phyloP scores from a whole-genome alignment of 2,329 filamentous ascomycete species.

The Aureobasidium namibiae region DNA sequence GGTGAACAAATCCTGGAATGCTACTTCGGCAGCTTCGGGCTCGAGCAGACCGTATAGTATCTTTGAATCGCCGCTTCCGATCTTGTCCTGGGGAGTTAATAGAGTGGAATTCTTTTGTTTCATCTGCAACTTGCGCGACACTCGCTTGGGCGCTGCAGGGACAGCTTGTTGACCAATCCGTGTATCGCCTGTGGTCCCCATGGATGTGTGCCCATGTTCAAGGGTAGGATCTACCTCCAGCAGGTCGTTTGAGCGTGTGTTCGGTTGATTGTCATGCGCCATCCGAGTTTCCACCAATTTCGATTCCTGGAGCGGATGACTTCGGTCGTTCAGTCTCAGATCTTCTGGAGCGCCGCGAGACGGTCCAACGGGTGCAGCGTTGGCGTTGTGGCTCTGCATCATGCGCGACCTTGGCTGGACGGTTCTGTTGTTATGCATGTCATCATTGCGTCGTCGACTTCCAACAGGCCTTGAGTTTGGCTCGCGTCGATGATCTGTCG shows the following conservation, averaged over 20 bases:
- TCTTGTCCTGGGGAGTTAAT: slow-evolving; percentile 42
- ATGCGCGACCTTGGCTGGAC: not conserved
- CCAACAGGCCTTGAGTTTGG: not conserved
- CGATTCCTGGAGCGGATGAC: not conserved
- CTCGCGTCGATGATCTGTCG: not conserved
- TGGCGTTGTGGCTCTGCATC: not conserved
- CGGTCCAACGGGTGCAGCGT: not conserved
- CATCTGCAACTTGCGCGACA: slow-evolving; percentile 1
- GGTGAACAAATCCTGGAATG: slow-evolving; percentile 61
- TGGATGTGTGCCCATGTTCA: not conserved
- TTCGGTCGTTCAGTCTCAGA: not conserved
- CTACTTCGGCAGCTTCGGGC: slow-evolving; percentile 36
- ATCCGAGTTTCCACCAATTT: not conserved
- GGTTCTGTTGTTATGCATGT: not conserved
- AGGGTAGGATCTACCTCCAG: not conserved
- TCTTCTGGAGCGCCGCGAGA: not conserved
- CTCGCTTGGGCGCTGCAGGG: not conserved
- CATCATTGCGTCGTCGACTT: slow-evolving; percentile 3
- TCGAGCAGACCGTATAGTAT: slow-evolving; percentile 65
- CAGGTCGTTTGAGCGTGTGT: not conserved
- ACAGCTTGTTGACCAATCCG: not conserved
- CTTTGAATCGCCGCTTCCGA: slow-evolving; percentile 65
- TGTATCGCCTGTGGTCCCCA: not conserved
- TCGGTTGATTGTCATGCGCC: not conserved
- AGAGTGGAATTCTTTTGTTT: slow-evolving; percentile 14